A percentile compares a stretch with the other conserved stretches of the same genome.
Conservation (phyloP, 1,139 yeast species). For the Hansenula anomala region DNA sequence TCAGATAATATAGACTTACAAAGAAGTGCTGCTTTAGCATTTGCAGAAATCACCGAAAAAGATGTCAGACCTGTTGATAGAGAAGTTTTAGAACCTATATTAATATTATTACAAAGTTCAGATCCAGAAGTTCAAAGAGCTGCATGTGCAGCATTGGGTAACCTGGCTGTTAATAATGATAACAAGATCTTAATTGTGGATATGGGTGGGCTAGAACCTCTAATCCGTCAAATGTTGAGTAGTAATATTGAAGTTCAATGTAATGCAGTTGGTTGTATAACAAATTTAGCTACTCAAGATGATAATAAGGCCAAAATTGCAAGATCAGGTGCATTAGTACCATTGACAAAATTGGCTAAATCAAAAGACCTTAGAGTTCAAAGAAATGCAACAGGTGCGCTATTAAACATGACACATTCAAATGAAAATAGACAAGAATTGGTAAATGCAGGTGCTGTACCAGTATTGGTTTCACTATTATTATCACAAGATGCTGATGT, state of each 20-base stretch:
- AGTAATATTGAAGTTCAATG: constrained; percentile 97
- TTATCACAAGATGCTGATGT: constrained; percentile 92
- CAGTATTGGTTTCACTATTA: constrained; percentile 86
- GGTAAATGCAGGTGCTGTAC: constrained; percentile 97
- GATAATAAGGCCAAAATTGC: constrained; percentile 96
- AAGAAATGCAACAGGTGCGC: constrained; percentile 97
- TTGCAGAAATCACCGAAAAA: constrained; percentile 97
- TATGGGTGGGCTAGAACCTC: constrained; percentile 96
- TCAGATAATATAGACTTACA: constrained; percentile 93
- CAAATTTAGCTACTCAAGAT: constrained; percentile 97
- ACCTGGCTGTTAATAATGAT: constrained; percentile 93
- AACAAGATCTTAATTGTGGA: constrained; percentile 91
- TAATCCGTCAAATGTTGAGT: constrained; percentile 96
- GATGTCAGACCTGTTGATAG: constrained; percentile 87
- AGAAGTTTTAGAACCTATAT: constrained; percentile 89
- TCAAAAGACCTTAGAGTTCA: constrained; percentile 94
- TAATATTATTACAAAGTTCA: constrained; percentile 76
- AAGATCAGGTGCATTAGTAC: constrained; percentile 92
- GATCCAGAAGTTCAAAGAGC: constrained; percentile 97
- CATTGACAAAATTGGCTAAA: constrained; percentile 89
- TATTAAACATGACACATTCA: constrained; percentile 96
- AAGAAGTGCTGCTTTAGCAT: constrained; percentile 96
- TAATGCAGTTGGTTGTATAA: constrained; percentile 98
- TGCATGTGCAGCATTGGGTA: constrained; percentile 97
- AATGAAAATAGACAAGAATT: constrained; percentile 94